phyloP scores from a whole-genome alignment of 2,329 filamentous ascomycete species.

The Botrytis paeoniae region DNA sequence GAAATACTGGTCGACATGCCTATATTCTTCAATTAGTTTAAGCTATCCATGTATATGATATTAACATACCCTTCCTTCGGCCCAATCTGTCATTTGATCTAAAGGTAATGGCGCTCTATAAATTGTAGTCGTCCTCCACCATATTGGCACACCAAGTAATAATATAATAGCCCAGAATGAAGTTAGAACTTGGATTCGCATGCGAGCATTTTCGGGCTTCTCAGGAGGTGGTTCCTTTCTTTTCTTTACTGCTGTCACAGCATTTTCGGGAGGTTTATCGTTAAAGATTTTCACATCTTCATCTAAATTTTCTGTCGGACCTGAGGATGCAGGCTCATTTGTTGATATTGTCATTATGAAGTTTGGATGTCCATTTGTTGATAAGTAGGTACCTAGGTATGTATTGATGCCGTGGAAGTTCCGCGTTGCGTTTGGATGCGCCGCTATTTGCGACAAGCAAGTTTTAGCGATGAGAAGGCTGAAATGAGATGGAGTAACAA shows the following conservation, averaged over 20 bases:
- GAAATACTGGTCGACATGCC: constrained; percentile 86
- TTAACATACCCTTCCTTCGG: constrained; percentile 73
- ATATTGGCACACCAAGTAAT: constrained; percentile 83
- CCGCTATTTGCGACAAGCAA: not conserved
- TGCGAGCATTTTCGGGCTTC: constrained; percentile 63
- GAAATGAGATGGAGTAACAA: not conserved
- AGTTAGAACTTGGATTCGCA: constrained; percentile 71
- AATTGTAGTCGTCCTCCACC: constrained; percentile 93
- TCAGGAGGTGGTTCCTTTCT: constrained; percentile 65
- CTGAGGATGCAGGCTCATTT: constrained; percentile 21
- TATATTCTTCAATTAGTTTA: constrained; percentile 41
- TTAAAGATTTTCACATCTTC: constrained; percentile 20
- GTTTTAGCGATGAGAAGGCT: constrained; percentile 8
- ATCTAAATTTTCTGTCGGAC: constrained; percentile 9
- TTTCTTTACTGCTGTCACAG: constrained; percentile 28
- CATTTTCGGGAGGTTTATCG: constrained; percentile 27
- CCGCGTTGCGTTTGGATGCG: not conserved
- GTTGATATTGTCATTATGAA: constrained; percentile 28
- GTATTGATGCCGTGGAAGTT: not conserved
- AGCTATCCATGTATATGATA: not conserved
- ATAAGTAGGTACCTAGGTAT: not conserved
- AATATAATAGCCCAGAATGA: constrained; percentile 91
- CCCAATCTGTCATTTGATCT: constrained; percentile 85
- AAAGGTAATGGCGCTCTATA: constrained; percentile 82
- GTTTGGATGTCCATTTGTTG: constrained; percentile 10